Conservation (phyloP, 306 rosid species). For the Alnus rubra region DNA sequence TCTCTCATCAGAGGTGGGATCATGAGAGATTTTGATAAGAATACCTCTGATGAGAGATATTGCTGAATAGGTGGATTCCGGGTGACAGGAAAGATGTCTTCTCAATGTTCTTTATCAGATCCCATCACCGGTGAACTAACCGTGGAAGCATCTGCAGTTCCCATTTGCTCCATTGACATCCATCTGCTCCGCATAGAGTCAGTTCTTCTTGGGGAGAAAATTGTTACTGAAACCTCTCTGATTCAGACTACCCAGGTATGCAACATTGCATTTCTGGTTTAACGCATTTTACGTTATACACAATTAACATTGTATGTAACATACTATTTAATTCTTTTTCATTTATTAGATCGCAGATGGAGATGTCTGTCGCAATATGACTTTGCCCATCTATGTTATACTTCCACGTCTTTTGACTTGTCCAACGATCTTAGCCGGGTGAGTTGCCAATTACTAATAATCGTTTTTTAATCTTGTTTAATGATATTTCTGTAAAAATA, state of each 20-base stretch:
- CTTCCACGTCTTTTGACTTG: slow-evolving; percentile 93
- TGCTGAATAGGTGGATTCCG: slow-evolving; percentile 79
- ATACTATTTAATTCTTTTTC: slow-evolving; percentile 7
- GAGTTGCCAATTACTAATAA: slow-evolving; percentile 28
- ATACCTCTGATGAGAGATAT: slow-evolving; percentile 16
- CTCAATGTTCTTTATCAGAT: slow-evolving; percentile 73
- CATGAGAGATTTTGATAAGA: no score
- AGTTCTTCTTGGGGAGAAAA: slow-evolving; percentile 83
- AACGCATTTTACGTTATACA: slow-evolving; percentile 4
- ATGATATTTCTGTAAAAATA: slow-evolving; percentile 1
- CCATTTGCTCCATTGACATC: slow-evolving; percentile 76
- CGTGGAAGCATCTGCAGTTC: slow-evolving; percentile 81
- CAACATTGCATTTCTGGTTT: slow-evolving; percentile 16
- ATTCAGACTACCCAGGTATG: slow-evolving; percentile 88
- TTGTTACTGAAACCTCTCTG: slow-evolving; percentile 72
- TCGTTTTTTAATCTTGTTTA: not conserved
- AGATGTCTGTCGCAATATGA: slow-evolving; percentile 64
- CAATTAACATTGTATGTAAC: slow-evolving; percentile 17
- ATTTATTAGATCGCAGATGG: slow-evolving; percentile 82
- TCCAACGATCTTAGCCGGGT: slow-evolving; percentile 90
- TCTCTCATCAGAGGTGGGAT: no score
- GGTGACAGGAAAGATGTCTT: slow-evolving; percentile 77
- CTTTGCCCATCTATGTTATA: slow-evolving; percentile 70
- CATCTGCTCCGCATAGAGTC: slow-evolving; percentile 87
- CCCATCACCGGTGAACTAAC: slow-evolving; percentile 81